A percentile compares a stretch with the other conserved stretches of the same genome.
Evolutionary conservation across 164 flowering plant species (phyloP).

Genomic region (Akebia trifoliata): DNA sequence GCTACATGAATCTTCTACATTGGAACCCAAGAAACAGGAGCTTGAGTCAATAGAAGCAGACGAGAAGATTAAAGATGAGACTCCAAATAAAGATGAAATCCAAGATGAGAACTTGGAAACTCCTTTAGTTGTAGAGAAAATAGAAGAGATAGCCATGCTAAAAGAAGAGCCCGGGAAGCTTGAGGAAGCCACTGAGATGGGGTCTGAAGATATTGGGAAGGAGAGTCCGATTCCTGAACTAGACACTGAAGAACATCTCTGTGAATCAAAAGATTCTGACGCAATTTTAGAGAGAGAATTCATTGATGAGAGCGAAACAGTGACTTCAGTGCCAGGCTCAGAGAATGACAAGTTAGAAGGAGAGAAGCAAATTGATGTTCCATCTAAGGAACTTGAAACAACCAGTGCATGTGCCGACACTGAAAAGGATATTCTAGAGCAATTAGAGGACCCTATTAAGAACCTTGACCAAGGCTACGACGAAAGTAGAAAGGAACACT

Average conservation of each 20-base stretch:
- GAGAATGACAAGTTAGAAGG: slow-evolving; percentile 6
- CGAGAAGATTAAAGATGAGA: slow-evolving; percentile 2
- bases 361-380: slow-evolving; percentile 4
- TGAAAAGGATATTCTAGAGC: slow-evolving; percentile 13
- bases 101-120: slow-evolving; percentile 8
- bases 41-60: slow-evolving; percentile 3
- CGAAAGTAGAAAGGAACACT: neutral
- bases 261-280: slow-evolving; percentile 1
- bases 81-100: slow-evolving; percentile 2
- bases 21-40: slow-evolving; percentile 3
- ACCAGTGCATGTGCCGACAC: neutral
- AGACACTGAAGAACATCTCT: neutral
- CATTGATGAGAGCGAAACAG: neutral
- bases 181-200: slow-evolving; percentile 1
- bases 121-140: neutral
- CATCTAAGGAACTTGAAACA: slow-evolving; percentile 7
- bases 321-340: neutral
- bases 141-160: slow-evolving; percentile 8
- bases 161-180: slow-evolving; percentile 3
- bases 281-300: neutral
- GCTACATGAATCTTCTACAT: slow-evolving; percentile 6
- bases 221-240: neutral
- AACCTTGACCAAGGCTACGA: slow-evolving; percentile 9
- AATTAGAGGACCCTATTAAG: slow-evolving; percentile 4
- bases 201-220: neutral